A percentile compares a stretch with the other conserved stretches of the same genome.
Conservation (phyloP, 495 filamentous ascomycete genomes). For the Xylaria telfairii region DNA sequence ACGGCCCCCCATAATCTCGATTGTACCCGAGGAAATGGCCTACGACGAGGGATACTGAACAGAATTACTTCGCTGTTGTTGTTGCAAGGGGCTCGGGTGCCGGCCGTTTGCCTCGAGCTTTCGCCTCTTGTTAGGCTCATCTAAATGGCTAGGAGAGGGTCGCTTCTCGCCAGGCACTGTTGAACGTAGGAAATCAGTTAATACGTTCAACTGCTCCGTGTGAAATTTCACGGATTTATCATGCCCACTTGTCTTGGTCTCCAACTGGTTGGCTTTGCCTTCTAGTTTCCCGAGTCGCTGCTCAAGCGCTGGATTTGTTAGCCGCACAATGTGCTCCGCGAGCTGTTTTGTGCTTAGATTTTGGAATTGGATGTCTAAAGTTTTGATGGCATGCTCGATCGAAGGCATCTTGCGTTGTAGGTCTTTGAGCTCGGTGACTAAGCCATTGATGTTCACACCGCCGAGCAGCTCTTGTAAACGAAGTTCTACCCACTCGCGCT, state of each 20-base stretch:
- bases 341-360: slow-evolving; percentile 35
- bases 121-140: slow-evolving; percentile 22
- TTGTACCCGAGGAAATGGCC: not conserved
- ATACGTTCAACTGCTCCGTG: not conserved
- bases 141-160: slow-evolving; percentile 5
- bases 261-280: slow-evolving; percentile 15
- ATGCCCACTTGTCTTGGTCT: not conserved
- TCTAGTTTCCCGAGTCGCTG: slow-evolving; percentile 22
- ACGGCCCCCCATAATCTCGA: not conserved
- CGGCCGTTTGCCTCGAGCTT: slow-evolving; percentile 20
- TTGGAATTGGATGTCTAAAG: slow-evolving; percentile 31
- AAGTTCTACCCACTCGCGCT: slow-evolving; percentile 14
- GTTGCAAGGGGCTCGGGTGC: slow-evolving; percentile 1
- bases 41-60: not conserved
- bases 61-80: not conserved
- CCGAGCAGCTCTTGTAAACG: slow-evolving; percentile 17
- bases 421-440: slow-evolving; percentile 20
- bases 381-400: slow-evolving; percentile 25
- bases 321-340: slow-evolving; percentile 30
- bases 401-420: slow-evolving; percentile 23
- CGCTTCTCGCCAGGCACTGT: slow-evolving; percentile 15
- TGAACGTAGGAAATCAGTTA: not conserved
- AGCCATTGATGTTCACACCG: not conserved
- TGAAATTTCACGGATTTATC: slow-evolving; percentile 1
- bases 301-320: slow-evolving; percentile 28